These are phyloP conservation scores for Papiliotrema fonsecae DNA, from an alignment of 1,284 basidiomycete species.

Conservation along the genomic window DNA sequence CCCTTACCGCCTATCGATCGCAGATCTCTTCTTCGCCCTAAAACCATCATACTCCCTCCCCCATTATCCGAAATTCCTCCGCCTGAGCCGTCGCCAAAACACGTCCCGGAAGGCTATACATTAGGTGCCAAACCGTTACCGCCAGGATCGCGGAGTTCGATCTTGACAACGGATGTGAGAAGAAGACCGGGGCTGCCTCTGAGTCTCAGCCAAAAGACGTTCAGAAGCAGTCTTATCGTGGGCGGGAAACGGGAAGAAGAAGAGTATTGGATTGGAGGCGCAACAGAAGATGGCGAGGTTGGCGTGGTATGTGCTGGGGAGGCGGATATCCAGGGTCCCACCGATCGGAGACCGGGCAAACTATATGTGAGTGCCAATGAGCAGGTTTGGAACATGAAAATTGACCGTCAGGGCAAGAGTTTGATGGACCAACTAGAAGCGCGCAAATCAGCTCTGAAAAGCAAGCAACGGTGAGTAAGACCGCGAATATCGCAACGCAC, in stretches of 20 bases:
- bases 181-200: slow-evolving; percentile 24
- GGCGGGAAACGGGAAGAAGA: slow-evolving; percentile 26
- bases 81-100: slow-evolving; percentile 3
- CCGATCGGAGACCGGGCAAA: slow-evolving; percentile 23
- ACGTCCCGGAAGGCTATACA: slow-evolving; percentile 35
- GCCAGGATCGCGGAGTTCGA: slow-evolving; percentile 29
- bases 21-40: slow-evolving; percentile 35
- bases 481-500: not conserved
- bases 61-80: slow-evolving; percentile 18
- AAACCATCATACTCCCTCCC: slow-evolving; percentile 43
- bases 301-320: slow-evolving; percentile 16
- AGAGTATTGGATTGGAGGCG: slow-evolving; percentile 17
- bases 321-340: slow-evolving; percentile 11
- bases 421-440: slow-evolving; percentile 47
- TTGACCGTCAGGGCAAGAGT: slow-evolving; percentile 28
- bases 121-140: slow-evolving; percentile 45
- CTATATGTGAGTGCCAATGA: slow-evolving; percentile 42
- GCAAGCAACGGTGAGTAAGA: slow-evolving; percentile 32
- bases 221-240: slow-evolving; percentile 35
- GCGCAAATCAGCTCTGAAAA: slow-evolving; percentile 35
- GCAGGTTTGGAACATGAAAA: not conserved
- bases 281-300: slow-evolving; percentile 19
- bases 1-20: slow-evolving; percentile 12
- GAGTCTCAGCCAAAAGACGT: slow-evolving; percentile 36
- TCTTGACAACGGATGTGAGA: slow-evolving; percentile 16